These are phyloP conservation scores for Scedosporium apiospermum DNA, from an alignment of 2,329 filamentous ascomycete species.

Conservation along the genomic window DNA sequence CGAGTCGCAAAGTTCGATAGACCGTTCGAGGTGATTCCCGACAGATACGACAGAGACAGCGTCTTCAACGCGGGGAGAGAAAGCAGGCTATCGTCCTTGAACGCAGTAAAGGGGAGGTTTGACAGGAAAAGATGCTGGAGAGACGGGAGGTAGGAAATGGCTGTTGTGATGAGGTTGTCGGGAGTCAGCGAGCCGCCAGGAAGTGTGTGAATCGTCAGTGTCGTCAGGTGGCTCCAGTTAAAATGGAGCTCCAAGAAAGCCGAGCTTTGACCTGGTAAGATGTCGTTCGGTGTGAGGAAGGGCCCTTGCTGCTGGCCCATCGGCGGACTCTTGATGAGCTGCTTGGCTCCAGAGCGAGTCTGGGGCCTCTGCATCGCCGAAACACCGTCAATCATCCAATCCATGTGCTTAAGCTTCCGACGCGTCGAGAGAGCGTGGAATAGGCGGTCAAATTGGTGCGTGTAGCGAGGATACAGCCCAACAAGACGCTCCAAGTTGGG, in stretches of 20 bases:
- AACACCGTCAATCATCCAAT: constrained; percentile 43
- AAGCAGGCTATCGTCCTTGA: constrained; percentile 46
- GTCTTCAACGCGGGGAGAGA: constrained; percentile 44
- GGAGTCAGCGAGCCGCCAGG: constrained; percentile 45
- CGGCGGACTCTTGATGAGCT: neutral
- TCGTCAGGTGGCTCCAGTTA: constrained; percentile 46
- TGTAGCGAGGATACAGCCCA: constrained; percentile 44
- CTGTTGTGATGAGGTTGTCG: constrained; percentile 39
- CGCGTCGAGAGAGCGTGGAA: constrained; percentile 52
- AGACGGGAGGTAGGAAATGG: constrained; percentile 40
- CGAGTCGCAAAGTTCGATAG: constrained; percentile 48
- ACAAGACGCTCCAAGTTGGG: constrained; percentile 52
- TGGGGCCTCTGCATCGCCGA: constrained; percentile 12
- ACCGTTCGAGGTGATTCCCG: constrained; percentile 46
- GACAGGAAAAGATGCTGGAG: constrained; percentile 52
- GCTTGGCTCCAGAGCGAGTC: neutral
- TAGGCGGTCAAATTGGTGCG: constrained; percentile 45
- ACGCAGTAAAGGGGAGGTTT: constrained; percentile 43
- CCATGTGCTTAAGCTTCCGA: constrained; percentile 44
- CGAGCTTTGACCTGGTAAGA: constrained; percentile 23
- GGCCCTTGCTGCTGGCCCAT: constrained; percentile 2
- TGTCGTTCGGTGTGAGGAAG: constrained; percentile 20
- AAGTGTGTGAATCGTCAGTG: constrained; percentile 48
- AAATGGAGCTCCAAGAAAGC: constrained; percentile 42
- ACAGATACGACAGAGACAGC: constrained; percentile 44